phyloP scores from a whole-genome alignment of 2,329 filamentous ascomycete genomes.

The Coccinonectria pachysandricola region DNA sequence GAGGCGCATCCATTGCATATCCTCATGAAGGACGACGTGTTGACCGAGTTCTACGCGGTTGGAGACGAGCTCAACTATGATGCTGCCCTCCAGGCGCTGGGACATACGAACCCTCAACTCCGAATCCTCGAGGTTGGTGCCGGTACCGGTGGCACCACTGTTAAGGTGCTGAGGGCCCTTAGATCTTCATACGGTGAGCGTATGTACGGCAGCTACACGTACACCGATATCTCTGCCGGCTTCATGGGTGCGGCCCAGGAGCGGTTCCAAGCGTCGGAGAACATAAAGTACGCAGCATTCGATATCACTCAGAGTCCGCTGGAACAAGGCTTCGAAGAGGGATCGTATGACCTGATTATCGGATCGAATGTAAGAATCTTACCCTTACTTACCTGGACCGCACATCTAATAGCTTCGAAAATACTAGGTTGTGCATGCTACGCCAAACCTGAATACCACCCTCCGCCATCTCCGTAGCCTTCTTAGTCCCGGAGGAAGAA shows the following conservation, averaged over 20 bases:
- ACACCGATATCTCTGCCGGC: background rate
- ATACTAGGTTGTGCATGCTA: constrained; percentile 1
- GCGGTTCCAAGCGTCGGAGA: constrained; percentile 4
- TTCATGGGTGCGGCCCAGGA: constrained; percentile 18
- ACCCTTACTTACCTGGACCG: constrained; percentile 15
- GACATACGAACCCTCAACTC: background rate
- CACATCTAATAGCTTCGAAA: constrained; percentile 2
- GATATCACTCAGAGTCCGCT: constrained; percentile 8
- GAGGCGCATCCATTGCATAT: too few relatives aligned
- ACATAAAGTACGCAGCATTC: constrained; percentile 16
- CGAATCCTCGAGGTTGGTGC: background rate
- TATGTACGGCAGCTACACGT: background rate
- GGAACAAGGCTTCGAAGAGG: constrained; percentile 7
- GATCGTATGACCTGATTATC: constrained; percentile 10
- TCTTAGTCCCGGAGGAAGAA: background rate
- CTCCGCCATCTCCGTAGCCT: background rate
- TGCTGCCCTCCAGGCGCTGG: too few relatives aligned
- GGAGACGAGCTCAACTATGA: too few relatives aligned
- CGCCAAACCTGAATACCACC: background rate
- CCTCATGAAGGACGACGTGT: too few relatives aligned
- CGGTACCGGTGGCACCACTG: background rate
- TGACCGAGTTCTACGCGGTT: too few relatives aligned
- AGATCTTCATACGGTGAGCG: background rate
- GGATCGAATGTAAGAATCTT: constrained; percentile 12
- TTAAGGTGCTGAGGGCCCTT: background rate